These are phyloP conservation scores for Trypanosoma scelopori DNA, from an alignment of 208 protist species.

Conservation along the genomic window DNA sequence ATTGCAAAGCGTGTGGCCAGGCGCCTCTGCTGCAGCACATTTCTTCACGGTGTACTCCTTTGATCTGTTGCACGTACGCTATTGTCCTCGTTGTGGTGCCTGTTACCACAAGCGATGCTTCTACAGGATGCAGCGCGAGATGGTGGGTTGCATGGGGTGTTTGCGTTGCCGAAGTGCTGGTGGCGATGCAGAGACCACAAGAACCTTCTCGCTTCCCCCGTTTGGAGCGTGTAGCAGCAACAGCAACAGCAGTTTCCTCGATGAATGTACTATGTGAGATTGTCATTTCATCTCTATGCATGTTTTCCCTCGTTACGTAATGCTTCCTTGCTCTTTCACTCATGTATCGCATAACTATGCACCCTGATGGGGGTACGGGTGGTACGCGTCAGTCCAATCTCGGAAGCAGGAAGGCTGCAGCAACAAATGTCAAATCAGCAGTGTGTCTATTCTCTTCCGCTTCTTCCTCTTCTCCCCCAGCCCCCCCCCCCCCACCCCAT, in stretches of 20 bases:
- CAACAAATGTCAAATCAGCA: no score
- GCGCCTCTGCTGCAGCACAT: background rate
- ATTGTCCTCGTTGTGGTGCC: constrained; percentile 29
- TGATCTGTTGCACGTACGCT: constrained; percentile 30
- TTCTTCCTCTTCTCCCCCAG: no score
- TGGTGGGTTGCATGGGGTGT: constrained; percentile 16
- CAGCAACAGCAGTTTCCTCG: background rate
- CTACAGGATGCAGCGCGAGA: constrained; percentile 9
- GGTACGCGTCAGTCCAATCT: no score
- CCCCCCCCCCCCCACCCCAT: no score
- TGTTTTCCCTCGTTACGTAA: constrained; percentile 16
- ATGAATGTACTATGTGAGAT: background rate
- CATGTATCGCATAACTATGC: background rate
- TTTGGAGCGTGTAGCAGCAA: background rate
- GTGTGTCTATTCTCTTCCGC: no score
- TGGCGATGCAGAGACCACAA: background rate
- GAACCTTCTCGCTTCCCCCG: background rate
- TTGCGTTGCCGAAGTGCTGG: background rate
- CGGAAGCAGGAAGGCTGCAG: no score
- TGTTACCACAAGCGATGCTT: constrained; percentile 35
- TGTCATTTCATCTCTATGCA: background rate
- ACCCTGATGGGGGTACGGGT: background rate
- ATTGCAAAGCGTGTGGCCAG: background rate
- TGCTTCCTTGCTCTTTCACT: constrained; percentile 14
- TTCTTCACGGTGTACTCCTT: constrained; percentile 25